Conservation (phyloP, 176 grass and related monocot species). For the Ampelocalamus luodianensis region DNA sequence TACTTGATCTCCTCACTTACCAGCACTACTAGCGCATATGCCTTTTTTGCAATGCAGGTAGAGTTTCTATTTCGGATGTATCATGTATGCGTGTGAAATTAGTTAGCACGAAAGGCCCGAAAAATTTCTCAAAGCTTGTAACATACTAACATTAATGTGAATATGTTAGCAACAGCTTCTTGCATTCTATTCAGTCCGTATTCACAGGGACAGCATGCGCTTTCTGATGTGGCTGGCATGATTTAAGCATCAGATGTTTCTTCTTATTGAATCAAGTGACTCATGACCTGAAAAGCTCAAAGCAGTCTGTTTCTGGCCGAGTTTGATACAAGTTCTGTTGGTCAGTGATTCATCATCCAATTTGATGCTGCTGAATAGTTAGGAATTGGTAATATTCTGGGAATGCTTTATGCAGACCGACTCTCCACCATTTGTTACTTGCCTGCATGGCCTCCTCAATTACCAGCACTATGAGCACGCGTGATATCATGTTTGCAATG, state of each 20-base stretch:
- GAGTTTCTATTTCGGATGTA: not conserved
- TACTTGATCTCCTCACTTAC: not conserved
- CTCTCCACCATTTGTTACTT: not conserved
- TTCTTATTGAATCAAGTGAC: not conserved
- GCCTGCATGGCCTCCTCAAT: not conserved
- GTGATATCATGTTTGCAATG: too few relatives aligned
- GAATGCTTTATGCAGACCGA: not conserved
- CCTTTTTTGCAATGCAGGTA: not conserved
- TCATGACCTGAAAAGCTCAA: not conserved
- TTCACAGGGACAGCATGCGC: not conserved
- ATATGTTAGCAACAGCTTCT: not conserved
- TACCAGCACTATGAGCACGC: not conserved
- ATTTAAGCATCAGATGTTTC: not conserved
- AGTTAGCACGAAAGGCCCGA: not conserved
- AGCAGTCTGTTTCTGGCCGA: not conserved
- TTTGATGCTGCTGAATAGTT: not conserved
- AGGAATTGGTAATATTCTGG: not conserved
- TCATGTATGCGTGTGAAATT: not conserved
- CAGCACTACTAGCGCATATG: not conserved
- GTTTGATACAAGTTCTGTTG: slow-evolving; percentile 22
- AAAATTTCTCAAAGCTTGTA: not conserved
- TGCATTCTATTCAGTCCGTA: not conserved
- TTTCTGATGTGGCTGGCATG: not conserved
- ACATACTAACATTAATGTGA: not conserved
- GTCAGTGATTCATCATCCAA: not conserved